These are phyloP conservation scores for Musa troglodytarum DNA, from an alignment of 176 grass and related monocot species.

Conservation along the genomic window DNA sequence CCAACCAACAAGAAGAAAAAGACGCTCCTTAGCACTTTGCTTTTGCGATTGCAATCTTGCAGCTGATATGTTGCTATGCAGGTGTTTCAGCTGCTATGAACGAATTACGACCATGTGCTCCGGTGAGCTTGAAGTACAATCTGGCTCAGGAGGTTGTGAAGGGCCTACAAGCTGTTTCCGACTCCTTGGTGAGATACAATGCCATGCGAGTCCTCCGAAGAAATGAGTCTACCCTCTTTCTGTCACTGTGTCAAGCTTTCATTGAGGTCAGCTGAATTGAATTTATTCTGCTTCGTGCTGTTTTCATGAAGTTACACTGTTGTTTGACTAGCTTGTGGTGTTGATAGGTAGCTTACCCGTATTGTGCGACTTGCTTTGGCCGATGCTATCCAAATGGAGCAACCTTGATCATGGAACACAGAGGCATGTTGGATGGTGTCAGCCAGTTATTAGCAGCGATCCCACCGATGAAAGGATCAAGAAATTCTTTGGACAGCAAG, in stretches of 20 bases:
- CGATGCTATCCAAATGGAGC: conserved; percentile 86
- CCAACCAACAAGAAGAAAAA: neutral
- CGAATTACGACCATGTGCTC: conserved; percentile 80
- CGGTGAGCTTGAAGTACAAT: conserved; percentile 69
- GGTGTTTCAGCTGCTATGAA: conserved; percentile 96
- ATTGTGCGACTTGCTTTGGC: conserved; percentile 68
- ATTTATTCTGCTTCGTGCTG: neutral
- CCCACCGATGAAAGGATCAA: conserved; percentile 30
- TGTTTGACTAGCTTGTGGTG: neutral
- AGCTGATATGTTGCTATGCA: conserved; percentile 29
- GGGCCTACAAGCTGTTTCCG: conserved; percentile 70
- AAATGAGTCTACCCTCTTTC: conserved; percentile 84
- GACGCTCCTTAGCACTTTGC: neutral
- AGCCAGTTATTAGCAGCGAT: conserved; percentile 47
- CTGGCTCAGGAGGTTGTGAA: conserved; percentile 84
- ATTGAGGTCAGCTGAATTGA: conserved; percentile 52
- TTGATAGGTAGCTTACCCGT: conserved; percentile 64
- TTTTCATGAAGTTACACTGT: neutral
- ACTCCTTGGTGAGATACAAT: conserved; percentile 92
- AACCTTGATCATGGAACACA: conserved; percentile 58
- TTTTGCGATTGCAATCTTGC: conserved; percentile 4
- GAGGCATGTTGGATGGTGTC: conserved; percentile 43
- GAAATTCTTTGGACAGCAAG: conserved; percentile 26
- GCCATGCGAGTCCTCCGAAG: conserved; percentile 83
- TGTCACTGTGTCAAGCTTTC: conserved; percentile 80